phyloP scores from a whole-genome alignment of 768 basidiomycete genomes.

The Kwoniella newhampshirensis region DNA sequence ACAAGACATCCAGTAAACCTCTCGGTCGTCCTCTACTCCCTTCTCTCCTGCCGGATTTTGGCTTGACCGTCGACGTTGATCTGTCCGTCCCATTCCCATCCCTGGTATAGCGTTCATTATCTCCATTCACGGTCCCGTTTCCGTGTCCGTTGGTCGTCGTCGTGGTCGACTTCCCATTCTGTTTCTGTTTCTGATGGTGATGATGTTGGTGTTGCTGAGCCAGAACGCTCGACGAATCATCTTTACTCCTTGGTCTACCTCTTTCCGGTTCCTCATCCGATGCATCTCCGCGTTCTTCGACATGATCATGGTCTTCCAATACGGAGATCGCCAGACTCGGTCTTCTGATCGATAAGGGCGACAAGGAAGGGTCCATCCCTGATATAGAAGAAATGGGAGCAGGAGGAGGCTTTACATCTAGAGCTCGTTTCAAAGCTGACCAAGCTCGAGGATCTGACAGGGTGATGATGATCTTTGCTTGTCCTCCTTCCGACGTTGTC shows the following conservation, averaged over 20 bases:
- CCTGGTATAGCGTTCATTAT: too few relatives aligned
- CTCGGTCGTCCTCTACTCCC: too few relatives aligned
- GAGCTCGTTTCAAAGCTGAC: conserved; percentile 14
- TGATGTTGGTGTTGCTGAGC: conserved; percentile 8
- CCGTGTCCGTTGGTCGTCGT: too few relatives aligned
- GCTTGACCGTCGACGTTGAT: background rate
- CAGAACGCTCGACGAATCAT: conserved; percentile 11
- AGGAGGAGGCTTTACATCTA: conserved; percentile 16
- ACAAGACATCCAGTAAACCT: too few relatives aligned
- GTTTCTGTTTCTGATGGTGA: conserved; percentile 5
- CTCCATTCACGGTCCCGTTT: too few relatives aligned
- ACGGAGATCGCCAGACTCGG: conserved; percentile 12
- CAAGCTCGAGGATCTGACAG: conserved; percentile 25
- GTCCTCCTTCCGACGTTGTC: background rate
- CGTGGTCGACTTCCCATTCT: background rate
- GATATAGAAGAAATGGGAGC: background rate
- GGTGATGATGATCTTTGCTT: conserved; percentile 16
- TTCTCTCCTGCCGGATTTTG: background rate
- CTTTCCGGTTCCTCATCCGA: conserved; percentile 25
- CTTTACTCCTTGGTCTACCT: conserved; percentile 29
- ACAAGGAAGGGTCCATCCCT: conserved; percentile 8
- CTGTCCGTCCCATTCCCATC: background rate
- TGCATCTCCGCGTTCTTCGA: conserved; percentile 2
- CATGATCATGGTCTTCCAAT: background rate
- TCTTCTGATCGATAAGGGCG: conserved; percentile 11